Base-by-base conservation (phyloP, 2,329 filamentous ascomycete species). In the Tympanopsis confertula region DNA sequence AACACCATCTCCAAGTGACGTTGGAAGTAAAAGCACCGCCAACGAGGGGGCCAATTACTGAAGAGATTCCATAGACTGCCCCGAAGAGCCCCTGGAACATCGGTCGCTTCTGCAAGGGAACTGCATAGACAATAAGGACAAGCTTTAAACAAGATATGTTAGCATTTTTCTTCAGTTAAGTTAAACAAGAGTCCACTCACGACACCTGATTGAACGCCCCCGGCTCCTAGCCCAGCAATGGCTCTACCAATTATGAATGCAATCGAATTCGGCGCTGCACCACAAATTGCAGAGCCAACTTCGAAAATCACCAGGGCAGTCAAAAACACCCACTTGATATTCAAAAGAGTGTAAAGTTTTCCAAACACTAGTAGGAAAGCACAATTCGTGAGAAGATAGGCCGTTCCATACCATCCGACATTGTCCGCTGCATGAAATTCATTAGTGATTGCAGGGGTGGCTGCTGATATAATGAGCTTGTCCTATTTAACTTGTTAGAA, bases 391-490 rank as follows among this genome's bases (percentile, higher is more conserved):
- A 68, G 47, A 5, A 65, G 48, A 42, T 65, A 65, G 3, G 60
- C 52, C 32, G 56, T 61, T 19, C 61, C 61, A 42, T 69, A 68
- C 65, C 66, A 69, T 20, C 62, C 62, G 5, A 69, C 56, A 39
- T 68, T 63, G 4, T 55, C 50, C 24, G 65, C 50, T 3, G 62
- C 61, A 24, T 66, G 50, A 45, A 69, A 69, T 20, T 65, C 50
- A 42, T 65, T 56, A 0, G 65, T 66, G 37, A 69, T 68, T 13
- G 50, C 52, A 13, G 65, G 65, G 20, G 68, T 65, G 3, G 65
- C 65, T 2, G 61, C 66, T 5, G 59, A 56, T 24, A 68, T 59
- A 41, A 59, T 58, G 28, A 49, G 49, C 4, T 42, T 38, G 38
- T 53, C 44, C 35, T 42, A 26, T 7, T n/a, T n/a, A n/a, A n/a